Base-by-base conservation (phyloP, 2,329 filamentous ascomycete species). In the Diaporthe aspalathi region DNA sequence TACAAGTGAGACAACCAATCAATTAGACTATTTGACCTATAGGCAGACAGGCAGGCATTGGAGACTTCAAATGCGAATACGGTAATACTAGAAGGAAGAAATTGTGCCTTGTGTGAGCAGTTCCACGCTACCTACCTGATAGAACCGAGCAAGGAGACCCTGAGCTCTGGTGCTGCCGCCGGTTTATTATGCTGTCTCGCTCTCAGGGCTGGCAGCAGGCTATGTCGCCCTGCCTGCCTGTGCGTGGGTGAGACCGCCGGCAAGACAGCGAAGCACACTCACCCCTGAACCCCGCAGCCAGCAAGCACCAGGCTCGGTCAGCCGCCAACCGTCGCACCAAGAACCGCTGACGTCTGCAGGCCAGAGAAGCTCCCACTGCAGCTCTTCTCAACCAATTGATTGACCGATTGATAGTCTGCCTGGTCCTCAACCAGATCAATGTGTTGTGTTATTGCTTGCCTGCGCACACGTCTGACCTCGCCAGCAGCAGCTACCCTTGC, bases 21-120 rank as follows among this genome's bases (percentile, higher is more conserved):
- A 66, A 38, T 45, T 73, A 71, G 71, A 73, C 63, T 56, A 71
- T 65, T 65, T 60, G 68, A 54, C 63, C 43, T 60, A 68, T 53
- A 52, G 40, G 62, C n/a, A 70, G 32, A n/a, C n/a, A 32, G 32
- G 32, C 32, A 32, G 35, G 35, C 35, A 11, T 50, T n/a, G 22
- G 54, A 38, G 63, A 57, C 32, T 68, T 32, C 5, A 40, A 68
- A 56, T 43, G 50, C 40, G 49, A 67, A 43, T 29, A 68, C 22
- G 63, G 49, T 70, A 56, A 70, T 62, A 60, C n/a, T 49, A 24
- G n/a, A 14, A 24, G 27, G 17, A 62, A 45, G 35, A 9, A 32
- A 38, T 38, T 38, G 35, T 38, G 35, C 35, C 35, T 11, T 38
- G n/a, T 7, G 35, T 38, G 35, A 38, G 35, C 35, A 5, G 35